Percentiles rank a stretch among this genome's conserved stretches.
These are phyloP conservation scores for Xylariaceae sp. DNA, from an alignment of 2,329 filamentous ascomycete genomes.

Conservation along the genomic window DNA sequence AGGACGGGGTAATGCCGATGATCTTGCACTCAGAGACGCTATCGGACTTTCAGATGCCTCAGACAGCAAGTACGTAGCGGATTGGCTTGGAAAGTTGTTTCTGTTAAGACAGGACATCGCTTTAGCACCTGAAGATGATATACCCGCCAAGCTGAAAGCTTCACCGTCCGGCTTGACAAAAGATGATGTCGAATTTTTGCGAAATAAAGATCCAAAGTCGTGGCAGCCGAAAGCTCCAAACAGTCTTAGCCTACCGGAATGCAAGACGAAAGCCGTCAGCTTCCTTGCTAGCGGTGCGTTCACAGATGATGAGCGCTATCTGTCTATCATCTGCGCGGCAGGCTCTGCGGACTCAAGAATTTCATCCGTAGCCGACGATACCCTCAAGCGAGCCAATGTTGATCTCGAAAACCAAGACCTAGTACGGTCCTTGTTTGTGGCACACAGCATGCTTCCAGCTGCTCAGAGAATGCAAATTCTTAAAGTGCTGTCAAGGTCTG, in stretches of 20 bases:
- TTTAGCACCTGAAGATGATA: conserved; percentile 27
- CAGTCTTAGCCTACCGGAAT: conserved; percentile 63
- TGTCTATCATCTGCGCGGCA: conserved; percentile 78
- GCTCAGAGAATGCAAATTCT: conserved; percentile 76
- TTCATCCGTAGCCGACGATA: conserved; percentile 79
- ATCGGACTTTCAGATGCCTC: conserved; percentile 62
- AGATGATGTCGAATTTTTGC: conserved; percentile 66
- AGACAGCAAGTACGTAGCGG: conserved; percentile 70
- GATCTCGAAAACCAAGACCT: conserved; percentile 66
- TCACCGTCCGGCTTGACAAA: conserved; percentile 55
- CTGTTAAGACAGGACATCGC: conserved; percentile 54
- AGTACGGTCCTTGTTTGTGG: conserved; percentile 62
- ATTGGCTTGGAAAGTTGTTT: conserved; percentile 73
- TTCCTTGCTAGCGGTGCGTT: conserved; percentile 85
- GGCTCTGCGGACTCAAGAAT: conserved; percentile 78
- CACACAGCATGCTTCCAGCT: conserved; percentile 70
- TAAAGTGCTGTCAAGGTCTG: conserved; percentile 70
- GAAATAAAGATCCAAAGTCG: conserved; percentile 62
- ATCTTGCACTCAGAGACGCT: conserved; percentile 60
- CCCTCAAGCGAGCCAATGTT: conserved; percentile 73
- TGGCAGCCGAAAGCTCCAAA: conserved; percentile 60
- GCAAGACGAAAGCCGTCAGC: conserved; percentile 63
- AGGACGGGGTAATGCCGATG: conserved; percentile 72
- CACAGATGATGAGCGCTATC: conserved; percentile 73
- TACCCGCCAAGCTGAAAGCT: conserved; percentile 28